Conservation (phyloP, 768 basidiomycete species). For the Psilocybe subaeruginosa region DNA sequence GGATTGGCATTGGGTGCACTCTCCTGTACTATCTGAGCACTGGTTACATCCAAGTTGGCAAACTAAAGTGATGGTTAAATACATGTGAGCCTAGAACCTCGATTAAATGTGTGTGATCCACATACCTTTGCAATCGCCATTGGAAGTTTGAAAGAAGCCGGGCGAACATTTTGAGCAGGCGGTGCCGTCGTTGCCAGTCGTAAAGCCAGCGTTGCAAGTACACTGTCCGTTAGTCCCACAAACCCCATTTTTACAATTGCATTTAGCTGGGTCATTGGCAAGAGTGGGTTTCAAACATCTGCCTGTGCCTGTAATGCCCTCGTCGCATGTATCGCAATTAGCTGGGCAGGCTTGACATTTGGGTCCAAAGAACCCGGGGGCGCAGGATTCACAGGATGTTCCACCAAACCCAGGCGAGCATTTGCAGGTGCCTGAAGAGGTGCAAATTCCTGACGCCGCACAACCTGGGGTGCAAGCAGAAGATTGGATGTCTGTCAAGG, state of each 20-base stretch:
- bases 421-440: constrained; percentile 63
- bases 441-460: constrained; percentile 62
- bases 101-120: background rate
- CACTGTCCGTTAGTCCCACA: constrained; percentile 73
- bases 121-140: constrained; percentile 77
- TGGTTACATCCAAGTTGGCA: constrained; percentile 76
- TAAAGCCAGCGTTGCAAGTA: constrained; percentile 78
- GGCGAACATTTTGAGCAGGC: constrained; percentile 72
- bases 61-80: constrained; percentile 59
- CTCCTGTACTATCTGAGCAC: constrained; percentile 67
- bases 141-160: constrained; percentile 74
- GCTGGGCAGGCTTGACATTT: constrained; percentile 67
- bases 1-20: constrained; percentile 69
- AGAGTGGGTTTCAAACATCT: constrained; percentile 60
- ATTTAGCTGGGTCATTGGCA: constrained; percentile 58
- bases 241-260: constrained; percentile 80
- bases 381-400: constrained; percentile 75
- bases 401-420: constrained; percentile 77
- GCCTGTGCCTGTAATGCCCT: constrained; percentile 76
- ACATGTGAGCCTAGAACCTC: constrained; percentile 9
- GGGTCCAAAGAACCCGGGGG: constrained; percentile 69
- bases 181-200: constrained; percentile 67
- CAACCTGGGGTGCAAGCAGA: constrained; percentile 74
- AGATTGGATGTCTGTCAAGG: constrained; percentile 72
- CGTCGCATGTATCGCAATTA: constrained; percentile 71